Percentiles rank a stretch among this genome's conserved stretches.
Conservation (phyloP, 2,329 filamentous ascomycete species). For the Sporothrix inflata region DNA sequence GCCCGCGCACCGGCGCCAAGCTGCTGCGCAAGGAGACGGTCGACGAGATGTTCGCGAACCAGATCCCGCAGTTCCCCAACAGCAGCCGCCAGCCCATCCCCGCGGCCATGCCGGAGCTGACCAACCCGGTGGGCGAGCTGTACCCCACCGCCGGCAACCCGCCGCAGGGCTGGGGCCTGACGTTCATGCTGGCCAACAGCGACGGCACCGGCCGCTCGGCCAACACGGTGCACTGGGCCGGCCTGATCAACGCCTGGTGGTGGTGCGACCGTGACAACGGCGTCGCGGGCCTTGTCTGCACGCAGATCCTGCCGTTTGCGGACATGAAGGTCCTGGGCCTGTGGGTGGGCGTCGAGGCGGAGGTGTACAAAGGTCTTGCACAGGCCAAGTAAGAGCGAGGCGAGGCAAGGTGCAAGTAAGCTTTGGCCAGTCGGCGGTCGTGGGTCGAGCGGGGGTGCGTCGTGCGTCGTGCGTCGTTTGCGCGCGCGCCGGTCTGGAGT, state of each 20-base stretch:
- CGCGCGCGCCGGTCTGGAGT: not conserved
- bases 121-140: constrained; percentile 51
- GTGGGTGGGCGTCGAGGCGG: constrained; percentile 43
- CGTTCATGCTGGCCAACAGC: constrained; percentile 54
- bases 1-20: constrained; percentile 54
- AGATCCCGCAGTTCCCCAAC: constrained; percentile 56
- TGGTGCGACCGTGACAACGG: constrained; percentile 62
- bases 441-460: not conserved
- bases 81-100: constrained; percentile 49
- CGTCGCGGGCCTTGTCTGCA: constrained; percentile 52
- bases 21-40: constrained; percentile 60
- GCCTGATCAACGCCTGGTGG: constrained; percentile 61
- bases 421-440: not conserved
- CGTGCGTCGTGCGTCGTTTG: not conserved
- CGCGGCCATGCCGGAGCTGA: constrained; percentile 50
- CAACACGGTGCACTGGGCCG: constrained; percentile 57
- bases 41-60: constrained; percentile 64
- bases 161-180: constrained; percentile 65
- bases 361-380: constrained; percentile 38
- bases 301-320: constrained; percentile 52
- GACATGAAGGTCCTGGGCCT: constrained; percentile 44
- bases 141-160: constrained; percentile 48
- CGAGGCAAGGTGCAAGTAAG: not conserved
- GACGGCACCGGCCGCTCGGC: constrained; percentile 53
- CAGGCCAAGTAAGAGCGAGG: not conserved